These are phyloP conservation scores for Aspergillus bertholletiae DNA, from an alignment of 495 filamentous ascomycete species.

Conservation along the genomic window DNA sequence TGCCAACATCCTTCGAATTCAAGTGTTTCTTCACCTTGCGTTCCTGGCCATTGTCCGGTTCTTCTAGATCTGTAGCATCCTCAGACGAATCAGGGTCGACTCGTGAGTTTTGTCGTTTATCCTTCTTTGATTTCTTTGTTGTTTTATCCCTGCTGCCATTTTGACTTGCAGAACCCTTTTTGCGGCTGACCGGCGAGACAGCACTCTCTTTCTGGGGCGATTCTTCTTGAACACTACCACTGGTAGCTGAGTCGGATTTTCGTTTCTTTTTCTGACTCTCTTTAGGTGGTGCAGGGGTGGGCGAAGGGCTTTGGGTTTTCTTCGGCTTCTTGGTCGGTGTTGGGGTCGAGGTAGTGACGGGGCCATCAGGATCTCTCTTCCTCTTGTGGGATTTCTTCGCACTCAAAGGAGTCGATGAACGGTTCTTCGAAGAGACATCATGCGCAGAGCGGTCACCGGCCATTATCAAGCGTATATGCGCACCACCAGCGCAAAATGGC, in stretches of 20 bases:
- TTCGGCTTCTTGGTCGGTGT: conserved; percentile 38
- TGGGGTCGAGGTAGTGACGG: conserved; percentile 25
- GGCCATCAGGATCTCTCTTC: conserved; percentile 35
- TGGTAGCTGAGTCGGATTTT: conserved; percentile 12
- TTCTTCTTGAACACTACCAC: conserved; percentile 18
- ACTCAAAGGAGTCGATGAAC: conserved; percentile 16
- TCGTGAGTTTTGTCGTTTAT: conserved; percentile 23
- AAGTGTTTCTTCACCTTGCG: background rate
- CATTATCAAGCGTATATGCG: conserved; percentile 21
- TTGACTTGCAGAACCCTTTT: conserved; percentile 20
- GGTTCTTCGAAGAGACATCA: conserved; percentile 17
- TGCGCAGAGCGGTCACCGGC: conserved; percentile 16
- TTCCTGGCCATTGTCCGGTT: conserved; percentile 8
- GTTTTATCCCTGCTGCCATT: conserved; percentile 13
- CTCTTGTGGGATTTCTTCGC: conserved; percentile 32
- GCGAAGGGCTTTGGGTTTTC: conserved; percentile 24
- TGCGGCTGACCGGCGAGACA: conserved; percentile 25
- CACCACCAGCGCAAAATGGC: conserved; percentile 4
- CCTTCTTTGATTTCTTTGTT: conserved; percentile 28
- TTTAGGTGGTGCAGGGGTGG: conserved; percentile 9
- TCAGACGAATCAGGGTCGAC: conserved; percentile 12
- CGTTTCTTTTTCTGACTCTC: conserved; percentile 25
- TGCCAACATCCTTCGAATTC: background rate
- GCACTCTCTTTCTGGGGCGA: conserved; percentile 25
- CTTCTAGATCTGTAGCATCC: conserved; percentile 17